Evolutionary conservation across 164 flowering plant genomes (phyloP).

Genomic region (Echeveria elegans): DNA sequence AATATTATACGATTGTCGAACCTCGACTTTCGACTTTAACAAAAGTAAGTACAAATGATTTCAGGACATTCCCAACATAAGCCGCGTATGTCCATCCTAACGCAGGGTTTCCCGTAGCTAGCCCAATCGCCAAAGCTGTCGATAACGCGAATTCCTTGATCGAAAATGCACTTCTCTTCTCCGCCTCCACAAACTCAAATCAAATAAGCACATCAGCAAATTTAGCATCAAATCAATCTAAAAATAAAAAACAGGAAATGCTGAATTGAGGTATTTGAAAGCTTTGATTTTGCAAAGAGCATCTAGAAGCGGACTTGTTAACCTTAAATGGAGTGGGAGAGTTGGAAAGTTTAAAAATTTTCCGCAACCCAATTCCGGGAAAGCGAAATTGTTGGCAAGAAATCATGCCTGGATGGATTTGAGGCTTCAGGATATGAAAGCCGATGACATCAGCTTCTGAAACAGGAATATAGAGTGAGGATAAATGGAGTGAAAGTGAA

Average conservation of each 20-base stretch:
- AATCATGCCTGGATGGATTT: background rate
- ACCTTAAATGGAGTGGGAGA: background rate
- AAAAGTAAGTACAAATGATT: too few species aligned
- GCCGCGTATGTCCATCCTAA: background rate
- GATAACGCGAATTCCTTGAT: background rate
- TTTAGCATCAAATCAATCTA: background rate
- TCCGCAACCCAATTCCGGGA: background rate
- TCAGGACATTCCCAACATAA: background rate
- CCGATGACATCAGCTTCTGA: background rate
- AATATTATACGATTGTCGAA: too few species aligned
- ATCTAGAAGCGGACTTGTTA: background rate
- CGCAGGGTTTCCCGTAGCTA: background rate
- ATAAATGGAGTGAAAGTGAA: background rate
- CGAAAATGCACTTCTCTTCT: background rate
- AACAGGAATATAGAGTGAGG: too few species aligned
- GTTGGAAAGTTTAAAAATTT: background rate
- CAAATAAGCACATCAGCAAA: background rate
- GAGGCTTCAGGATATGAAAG: background rate
- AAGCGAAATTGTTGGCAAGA: conserved; percentile 1
- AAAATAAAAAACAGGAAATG: too few species aligned
- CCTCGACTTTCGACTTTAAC: too few species aligned
- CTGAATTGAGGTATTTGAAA: background rate
- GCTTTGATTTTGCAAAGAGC: background rate
- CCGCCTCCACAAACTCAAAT: background rate
- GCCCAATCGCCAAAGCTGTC: background rate